phyloP scores from a whole-genome alignment of 176 grass and related monocot species.

The Typha latifolia region DNA sequence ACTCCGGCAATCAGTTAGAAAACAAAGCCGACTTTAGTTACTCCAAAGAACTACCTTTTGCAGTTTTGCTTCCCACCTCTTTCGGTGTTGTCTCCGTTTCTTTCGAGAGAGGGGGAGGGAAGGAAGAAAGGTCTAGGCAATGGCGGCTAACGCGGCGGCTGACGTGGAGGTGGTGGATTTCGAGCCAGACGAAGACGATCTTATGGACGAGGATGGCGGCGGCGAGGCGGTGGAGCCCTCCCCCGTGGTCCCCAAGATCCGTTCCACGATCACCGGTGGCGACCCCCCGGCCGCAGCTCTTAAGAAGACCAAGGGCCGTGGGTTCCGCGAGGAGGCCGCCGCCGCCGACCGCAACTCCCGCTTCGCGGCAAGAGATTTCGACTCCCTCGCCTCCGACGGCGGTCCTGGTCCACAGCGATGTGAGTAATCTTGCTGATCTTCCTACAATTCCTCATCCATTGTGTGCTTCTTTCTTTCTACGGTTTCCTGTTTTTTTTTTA shows the following conservation, averaged over 20 bases:
- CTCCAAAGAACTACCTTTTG: no score
- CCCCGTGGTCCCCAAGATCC: slow-evolving; percentile 38
- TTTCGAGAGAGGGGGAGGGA: background rate
- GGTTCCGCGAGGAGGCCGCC: slow-evolving; percentile 59
- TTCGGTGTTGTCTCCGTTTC: background rate
- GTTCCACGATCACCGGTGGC: slow-evolving; percentile 67
- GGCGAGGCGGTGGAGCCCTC: slow-evolving; percentile 25
- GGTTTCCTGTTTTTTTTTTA: background rate
- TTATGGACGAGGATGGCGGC: slow-evolving; percentile 76
- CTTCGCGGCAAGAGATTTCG: slow-evolving; percentile 37
- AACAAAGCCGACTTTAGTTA: background rate
- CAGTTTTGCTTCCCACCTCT: background rate
- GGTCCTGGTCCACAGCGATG: slow-evolving; percentile 73
- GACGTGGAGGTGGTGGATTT: slow-evolving; percentile 80
- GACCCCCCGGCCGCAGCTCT: slow-evolving; percentile 18
- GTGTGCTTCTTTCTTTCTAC: background rate
- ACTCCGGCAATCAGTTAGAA: no score
- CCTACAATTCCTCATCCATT: background rate
- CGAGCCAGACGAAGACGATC: slow-evolving; percentile 82
- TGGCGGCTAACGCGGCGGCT: slow-evolving; percentile 34
- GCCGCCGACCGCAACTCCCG: slow-evolving; percentile 35
- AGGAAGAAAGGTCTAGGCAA: background rate
- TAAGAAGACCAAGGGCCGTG: slow-evolving; percentile 76
- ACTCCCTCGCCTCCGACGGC: slow-evolving; percentile 44
- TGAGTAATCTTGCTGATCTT: slow-evolving; percentile 9